Evolutionary conservation across 2,329 filamentous ascomycete genomes (phyloP), one percentile per base, ranked within the genome.

Genomic region (Biscogniauxia mediterranea): DNA sequence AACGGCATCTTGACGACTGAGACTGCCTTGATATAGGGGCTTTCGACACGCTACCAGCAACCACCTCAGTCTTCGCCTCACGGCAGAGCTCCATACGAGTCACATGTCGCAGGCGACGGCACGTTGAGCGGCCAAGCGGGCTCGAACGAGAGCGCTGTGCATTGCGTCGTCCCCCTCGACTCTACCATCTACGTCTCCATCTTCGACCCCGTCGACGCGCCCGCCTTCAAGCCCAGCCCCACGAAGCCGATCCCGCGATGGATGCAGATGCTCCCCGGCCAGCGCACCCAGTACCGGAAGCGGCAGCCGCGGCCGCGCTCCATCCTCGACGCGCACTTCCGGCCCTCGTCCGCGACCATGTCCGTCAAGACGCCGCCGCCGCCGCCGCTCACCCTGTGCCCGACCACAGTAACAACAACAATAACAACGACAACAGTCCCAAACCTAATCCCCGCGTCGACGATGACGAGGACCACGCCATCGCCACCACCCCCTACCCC

Each of bases 231-330:
- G 62, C 80, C 81, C 1, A 78, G 77, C 57, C 78, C 75, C 3
- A 76, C 81, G 11, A 86, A 85, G 62, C 81, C 83, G 1, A 77
- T 85, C 11, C 83, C 83, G 0, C 61, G 66, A 15, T 81, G 79
- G 70, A 83, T 83, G 79, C 76, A 75, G 53, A 66, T 70, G 61
- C 67, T 69, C 1, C 66, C 69, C 15, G 68, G 56, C 17, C 61
- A 68, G 9, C 66, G 59, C 46, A 23, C 50, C 5, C 51, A 25
- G 19, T n/a, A 54, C 38, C 60, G 50, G 20, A 50, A 23, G 1
- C 53, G 49, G 5, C 57, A 68, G 13, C 49, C 64, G 42, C 64
- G 60, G 8, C 70, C 70, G 38, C 51, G 56, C 8, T 73, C 72
- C 1, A 55, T 74, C 5, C 66, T 73, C 15, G 68, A 74, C 32